These are phyloP conservation scores for Leccinum rimulosum DNA, from an alignment of 768 basidiomycete species.

Conservation along the genomic window DNA sequence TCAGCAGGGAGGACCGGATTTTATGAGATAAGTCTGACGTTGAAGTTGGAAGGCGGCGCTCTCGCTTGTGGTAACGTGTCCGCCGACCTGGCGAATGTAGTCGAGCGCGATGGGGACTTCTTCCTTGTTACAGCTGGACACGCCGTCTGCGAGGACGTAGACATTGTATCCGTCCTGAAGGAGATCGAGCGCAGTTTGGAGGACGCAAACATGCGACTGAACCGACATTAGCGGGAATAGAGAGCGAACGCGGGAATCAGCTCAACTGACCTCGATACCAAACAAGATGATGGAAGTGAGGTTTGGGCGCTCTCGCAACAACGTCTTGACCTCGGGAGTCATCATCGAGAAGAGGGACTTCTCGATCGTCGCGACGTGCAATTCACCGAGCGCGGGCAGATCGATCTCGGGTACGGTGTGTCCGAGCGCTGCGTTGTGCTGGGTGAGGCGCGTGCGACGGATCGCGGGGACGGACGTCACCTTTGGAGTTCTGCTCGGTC, in stretches of 20 bases:
- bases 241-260: background rate
- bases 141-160: conserved; percentile 79
- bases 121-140: conserved; percentile 77
- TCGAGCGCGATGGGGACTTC: conserved; percentile 77
- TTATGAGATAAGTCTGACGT: conserved; percentile 35
- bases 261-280: conserved; percentile 75
- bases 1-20: conserved; percentile 15
- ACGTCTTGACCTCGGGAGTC: conserved; percentile 56
- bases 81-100: conserved; percentile 70
- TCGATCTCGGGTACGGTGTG: conserved; percentile 63
- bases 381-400: conserved; percentile 47
- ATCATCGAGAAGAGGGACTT: conserved; percentile 90
- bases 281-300: conserved; percentile 69
- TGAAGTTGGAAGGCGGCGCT: conserved; percentile 77
- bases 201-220: conserved; percentile 85
- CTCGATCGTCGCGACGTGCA: conserved; percentile 61
- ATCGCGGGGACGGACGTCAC: conserved; percentile 33
- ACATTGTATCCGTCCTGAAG: conserved; percentile 48
- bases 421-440: conserved; percentile 57
- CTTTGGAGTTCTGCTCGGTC: conserved; percentile 83
- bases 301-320: conserved; percentile 47
- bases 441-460: conserved; percentile 6
- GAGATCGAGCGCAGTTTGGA: conserved; percentile 79
- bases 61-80: conserved; percentile 77
- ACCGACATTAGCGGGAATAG: conserved; percentile 5